Evolutionary conservation across 495 filamentous ascomycete species (phyloP).

Genomic region (Astrothelium macrocarpum): DNA sequence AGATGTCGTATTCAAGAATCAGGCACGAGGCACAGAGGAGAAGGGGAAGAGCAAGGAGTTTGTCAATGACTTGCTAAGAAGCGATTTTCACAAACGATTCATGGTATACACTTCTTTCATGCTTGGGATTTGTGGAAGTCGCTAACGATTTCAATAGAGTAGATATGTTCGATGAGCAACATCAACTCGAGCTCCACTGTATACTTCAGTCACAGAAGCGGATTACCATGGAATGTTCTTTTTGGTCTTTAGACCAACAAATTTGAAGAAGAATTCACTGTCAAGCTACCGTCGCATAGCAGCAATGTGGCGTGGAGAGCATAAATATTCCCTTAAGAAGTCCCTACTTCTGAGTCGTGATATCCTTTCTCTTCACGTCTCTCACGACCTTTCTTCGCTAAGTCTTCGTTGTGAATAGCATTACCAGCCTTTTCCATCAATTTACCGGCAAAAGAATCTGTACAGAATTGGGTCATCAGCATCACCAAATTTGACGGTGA

Average conservation of each 20-base stretch:
- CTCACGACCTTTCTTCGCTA: slow-evolving; percentile 19
- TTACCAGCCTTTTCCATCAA: slow-evolving; percentile 21
- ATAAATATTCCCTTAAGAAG: too few relatives aligned
- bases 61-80: slow-evolving; percentile 90
- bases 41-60: slow-evolving; percentile 87
- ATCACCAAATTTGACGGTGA: neutral
- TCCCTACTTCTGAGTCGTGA: neutral
- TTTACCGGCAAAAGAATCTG: slow-evolving; percentile 19
- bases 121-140: slow-evolving; percentile 16
- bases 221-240: too few relatives aligned
- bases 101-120: slow-evolving; percentile 55
- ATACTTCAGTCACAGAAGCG: slow-evolving; percentile 5
- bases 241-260: too few relatives aligned
- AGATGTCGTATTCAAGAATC: slow-evolving; percentile 99
- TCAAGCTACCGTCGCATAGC: too few relatives aligned
- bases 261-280: too few relatives aligned
- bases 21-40: slow-evolving; percentile 88
- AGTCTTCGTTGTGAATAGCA: slow-evolving; percentile 10
- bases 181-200: slow-evolving; percentile 6
- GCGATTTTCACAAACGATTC: slow-evolving; percentile 95
- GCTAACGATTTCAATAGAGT: slow-evolving; percentile 38
- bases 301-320: too few relatives aligned
- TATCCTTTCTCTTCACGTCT: slow-evolving; percentile 15
- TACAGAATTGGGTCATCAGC: neutral
- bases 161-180: slow-evolving; percentile 55